phyloP scores from a whole-genome alignment of 805 yeast genomes.

The Starmerella davenportii region DNA sequence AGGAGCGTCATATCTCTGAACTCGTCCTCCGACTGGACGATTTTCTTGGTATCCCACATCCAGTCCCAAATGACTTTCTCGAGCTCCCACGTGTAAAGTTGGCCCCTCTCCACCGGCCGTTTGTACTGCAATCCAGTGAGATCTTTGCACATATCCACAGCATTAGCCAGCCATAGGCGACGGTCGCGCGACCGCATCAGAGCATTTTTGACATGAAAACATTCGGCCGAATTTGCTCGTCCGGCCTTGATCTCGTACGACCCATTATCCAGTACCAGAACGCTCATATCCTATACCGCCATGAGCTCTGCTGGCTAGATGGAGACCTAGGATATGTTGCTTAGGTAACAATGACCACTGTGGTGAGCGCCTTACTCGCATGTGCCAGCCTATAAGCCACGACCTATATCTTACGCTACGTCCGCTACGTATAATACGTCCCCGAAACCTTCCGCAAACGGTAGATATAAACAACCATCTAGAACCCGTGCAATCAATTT shows the following conservation, averaged over 20 bases:
- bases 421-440: too few species aligned
- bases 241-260: conserved; percentile 66
- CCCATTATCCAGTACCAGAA: conserved; percentile 72
- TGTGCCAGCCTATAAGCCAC: too few species aligned
- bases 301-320: too few species aligned
- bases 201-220: conserved; percentile 45
- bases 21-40: conserved; percentile 19
- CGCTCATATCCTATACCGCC: background rate
- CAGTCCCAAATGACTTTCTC: conserved; percentile 86
- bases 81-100: conserved; percentile 76
- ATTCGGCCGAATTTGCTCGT: conserved; percentile 23
- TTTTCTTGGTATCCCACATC: conserved; percentile 28
- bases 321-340: too few species aligned
- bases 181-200: conserved; percentile 63
- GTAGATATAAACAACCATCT: too few species aligned
- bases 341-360: too few species aligned
- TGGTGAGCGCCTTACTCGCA: too few species aligned
- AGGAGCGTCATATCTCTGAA: conserved; percentile 41
- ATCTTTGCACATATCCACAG: conserved; percentile 44
- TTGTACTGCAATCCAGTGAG: conserved; percentile 54
- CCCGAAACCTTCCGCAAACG: too few species aligned
- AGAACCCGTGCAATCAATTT: too few species aligned
- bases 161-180: conserved; percentile 53
- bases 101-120: conserved; percentile 80
- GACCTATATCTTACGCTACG: too few species aligned